Conservation (phyloP, 2,329 filamentous ascomycete genomes). For the Phymatotrichopsis omnivora region DNA sequence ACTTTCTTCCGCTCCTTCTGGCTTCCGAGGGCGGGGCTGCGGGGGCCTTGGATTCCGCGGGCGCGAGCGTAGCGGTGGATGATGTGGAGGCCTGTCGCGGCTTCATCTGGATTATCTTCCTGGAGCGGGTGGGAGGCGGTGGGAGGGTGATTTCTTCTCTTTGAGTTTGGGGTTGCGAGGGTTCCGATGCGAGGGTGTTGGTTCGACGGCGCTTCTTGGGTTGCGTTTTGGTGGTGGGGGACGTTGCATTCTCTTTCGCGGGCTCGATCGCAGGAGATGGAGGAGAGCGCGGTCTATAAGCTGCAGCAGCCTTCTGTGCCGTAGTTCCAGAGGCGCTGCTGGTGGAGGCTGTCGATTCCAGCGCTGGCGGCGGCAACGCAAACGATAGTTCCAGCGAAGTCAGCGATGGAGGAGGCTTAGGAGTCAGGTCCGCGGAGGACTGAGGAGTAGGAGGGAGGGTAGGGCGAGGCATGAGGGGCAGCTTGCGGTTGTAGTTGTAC, state of each 20-base stretch:
- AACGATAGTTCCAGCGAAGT: conserved; percentile 57
- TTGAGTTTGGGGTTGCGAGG: neutral
- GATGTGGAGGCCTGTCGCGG: conserved; percentile 43
- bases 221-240: conserved; percentile 34
- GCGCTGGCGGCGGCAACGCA: conserved; percentile 65
- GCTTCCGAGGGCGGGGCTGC: conserved; percentile 13
- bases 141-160: conserved; percentile 54
- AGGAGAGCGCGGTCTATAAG: conserved; percentile 38
- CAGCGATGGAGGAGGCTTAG: conserved; percentile 54
- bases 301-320: conserved; percentile 32
- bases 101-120: conserved; percentile 99
- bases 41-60: conserved; percentile 17
- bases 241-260: conserved; percentile 27
- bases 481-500: too few species aligned
- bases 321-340: conserved; percentile 42
- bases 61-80: conserved; percentile 13
- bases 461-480: conserved; percentile 59
- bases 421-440: conserved; percentile 69
- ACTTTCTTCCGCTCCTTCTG: conserved; percentile 22
- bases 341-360: conserved; percentile 37
- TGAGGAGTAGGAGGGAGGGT: conserved; percentile 64
- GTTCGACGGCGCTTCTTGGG: conserved; percentile 37
- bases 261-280: conserved; percentile 35
- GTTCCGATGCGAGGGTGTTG: conserved; percentile 25
- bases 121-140: conserved; percentile 79